Percentiles rank a stretch among this genome's conserved stretches.
These are phyloP conservation scores for Exutisphaerella laricina DNA, from an alignment of 2,329 filamentous ascomycete species.

Conservation along the genomic window DNA sequence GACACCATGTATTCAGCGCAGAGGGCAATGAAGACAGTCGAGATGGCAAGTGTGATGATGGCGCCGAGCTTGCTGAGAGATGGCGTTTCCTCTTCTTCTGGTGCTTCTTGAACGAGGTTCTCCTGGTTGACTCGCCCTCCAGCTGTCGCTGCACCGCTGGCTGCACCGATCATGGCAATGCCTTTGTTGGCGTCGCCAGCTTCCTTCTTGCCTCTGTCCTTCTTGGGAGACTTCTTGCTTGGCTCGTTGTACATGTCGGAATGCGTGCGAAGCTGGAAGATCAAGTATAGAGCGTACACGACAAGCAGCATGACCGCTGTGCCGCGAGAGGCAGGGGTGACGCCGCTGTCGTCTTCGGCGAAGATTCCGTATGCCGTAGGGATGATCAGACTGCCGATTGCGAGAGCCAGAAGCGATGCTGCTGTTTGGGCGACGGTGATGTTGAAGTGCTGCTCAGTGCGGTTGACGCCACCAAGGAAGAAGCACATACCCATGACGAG, in stretches of 20 bases:
- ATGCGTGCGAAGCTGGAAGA: slow-evolving; percentile 90
- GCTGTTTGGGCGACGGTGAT: slow-evolving; percentile 86
- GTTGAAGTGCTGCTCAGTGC: slow-evolving; percentile 84
- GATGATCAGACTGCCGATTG: slow-evolving; percentile 77
- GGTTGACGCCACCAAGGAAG: slow-evolving; percentile 76
- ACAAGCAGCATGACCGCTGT: slow-evolving; percentile 75
- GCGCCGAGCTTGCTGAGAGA: slow-evolving; percentile 69
- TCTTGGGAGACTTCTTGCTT: slow-evolving; percentile 68
- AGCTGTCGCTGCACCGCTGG: slow-evolving; percentile 46
- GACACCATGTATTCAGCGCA: slow-evolving; percentile 64
- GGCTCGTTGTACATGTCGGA: slow-evolving; percentile 71
- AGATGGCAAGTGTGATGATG: slow-evolving; percentile 61
- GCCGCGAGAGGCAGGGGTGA: slow-evolving; percentile 56
- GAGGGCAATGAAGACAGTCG: slow-evolving; percentile 73
- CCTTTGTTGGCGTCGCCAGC: slow-evolving; percentile 46
- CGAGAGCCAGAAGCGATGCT: slow-evolving; percentile 70
- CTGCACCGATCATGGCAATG: slow-evolving; percentile 50
- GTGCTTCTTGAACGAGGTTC: slow-evolving; percentile 45
- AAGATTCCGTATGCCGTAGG: slow-evolving; percentile 75
- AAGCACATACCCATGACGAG: slow-evolving; percentile 90
- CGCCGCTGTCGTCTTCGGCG: slow-evolving; percentile 24
- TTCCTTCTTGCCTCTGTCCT: slow-evolving; percentile 41
- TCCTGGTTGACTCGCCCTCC: slow-evolving; percentile 47
- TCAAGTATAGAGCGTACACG: slow-evolving; percentile 76
- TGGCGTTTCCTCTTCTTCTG: slow-evolving; percentile 65